These are phyloP conservation scores for Pseudocercospora macadamiae DNA, from an alignment of 2,329 filamentous ascomycete genomes.

Conservation along the genomic window DNA sequence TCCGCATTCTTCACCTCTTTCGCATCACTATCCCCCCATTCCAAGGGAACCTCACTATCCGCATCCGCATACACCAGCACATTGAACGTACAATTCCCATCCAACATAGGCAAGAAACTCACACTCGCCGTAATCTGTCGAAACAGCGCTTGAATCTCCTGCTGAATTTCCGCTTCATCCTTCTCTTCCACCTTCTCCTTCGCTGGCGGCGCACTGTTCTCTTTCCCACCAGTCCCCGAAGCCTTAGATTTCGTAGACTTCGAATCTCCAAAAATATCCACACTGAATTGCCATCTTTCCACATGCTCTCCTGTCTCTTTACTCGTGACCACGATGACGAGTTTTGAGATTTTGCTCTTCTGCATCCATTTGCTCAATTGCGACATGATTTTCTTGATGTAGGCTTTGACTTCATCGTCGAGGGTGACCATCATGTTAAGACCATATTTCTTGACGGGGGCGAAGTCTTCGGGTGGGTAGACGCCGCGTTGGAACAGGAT, in stretches of 20 bases:
- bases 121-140: conserved; percentile 97
- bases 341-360: conserved; percentile 92
- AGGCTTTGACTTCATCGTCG: conserved; percentile 97
- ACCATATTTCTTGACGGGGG: conserved; percentile 99
- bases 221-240: conserved; percentile 59
- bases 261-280: conserved; percentile 41
- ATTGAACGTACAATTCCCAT: conserved; percentile 97
- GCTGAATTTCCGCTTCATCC: conserved; percentile 89
- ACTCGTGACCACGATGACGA: conserved; percentile 94
- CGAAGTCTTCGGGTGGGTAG: conserved; percentile 95
- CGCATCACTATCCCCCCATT: conserved; percentile 98
- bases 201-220: conserved; percentile 59
- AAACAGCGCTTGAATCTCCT: conserved; percentile 95
- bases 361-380: conserved; percentile 98
- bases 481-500: conserved; percentile 89
- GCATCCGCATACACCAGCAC: conserved; percentile 97
- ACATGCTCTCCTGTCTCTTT: conserved; percentile 97
- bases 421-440: conserved; percentile 96
- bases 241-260: neutral
- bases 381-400: conserved; percentile 99
- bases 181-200: conserved; percentile 60
- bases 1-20: conserved; percentile 95
- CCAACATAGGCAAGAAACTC: conserved; percentile 91
- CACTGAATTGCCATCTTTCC: conserved; percentile 98
- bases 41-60: conserved; percentile 92